Percentiles rank a stretch among this genome's conserved stretches.
Evolutionary conservation across 805 yeast genomes (phyloP).

Genomic region (Yarrowia osloensis): DNA sequence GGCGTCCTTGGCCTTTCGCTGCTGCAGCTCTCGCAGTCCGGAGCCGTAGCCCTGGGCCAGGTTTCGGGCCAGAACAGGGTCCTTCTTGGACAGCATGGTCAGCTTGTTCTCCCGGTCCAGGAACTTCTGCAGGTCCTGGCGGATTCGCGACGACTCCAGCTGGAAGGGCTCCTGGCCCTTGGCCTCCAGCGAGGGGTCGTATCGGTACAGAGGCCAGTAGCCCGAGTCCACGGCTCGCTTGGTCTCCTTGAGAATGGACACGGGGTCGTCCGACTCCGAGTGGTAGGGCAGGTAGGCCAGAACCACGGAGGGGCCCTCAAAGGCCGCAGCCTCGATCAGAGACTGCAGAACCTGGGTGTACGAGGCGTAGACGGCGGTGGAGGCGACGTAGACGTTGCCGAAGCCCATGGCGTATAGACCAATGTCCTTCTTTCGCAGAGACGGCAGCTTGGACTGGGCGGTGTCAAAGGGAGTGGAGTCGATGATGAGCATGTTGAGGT

Average conservation of each 20-base stretch:
- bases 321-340: slow-evolving; percentile 83
- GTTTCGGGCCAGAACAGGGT: slow-evolving; percentile 77
- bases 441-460: slow-evolving; percentile 38
- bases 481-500: slow-evolving; percentile 80
- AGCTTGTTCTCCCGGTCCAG: slow-evolving; percentile 88
- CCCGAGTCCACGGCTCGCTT: slow-evolving; percentile 89
- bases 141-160: slow-evolving; percentile 80
- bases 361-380: slow-evolving; percentile 89
- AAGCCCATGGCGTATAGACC: slow-evolving; percentile 95
- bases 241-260: slow-evolving; percentile 79
- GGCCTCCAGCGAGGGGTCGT: slow-evolving; percentile 60
- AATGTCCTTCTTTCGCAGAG: slow-evolving; percentile 76
- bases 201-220: slow-evolving; percentile 95
- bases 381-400: slow-evolving; percentile 86
- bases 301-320: slow-evolving; percentile 86
- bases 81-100: slow-evolving; percentile 66
- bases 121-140: slow-evolving; percentile 73
- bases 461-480: slow-evolving; percentile 75
- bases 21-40: slow-evolving; percentile 60
- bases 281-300: slow-evolving; percentile 84
- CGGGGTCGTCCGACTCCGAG: slow-evolving; percentile 60
- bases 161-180: slow-evolving; percentile 61
- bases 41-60: slow-evolving; percentile 64
- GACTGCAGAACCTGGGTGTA: slow-evolving; percentile 92
- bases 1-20: slow-evolving; percentile 71